Conservation (phyloP, 169 alveolate genomes). For the Eimeria acervulina region DNA sequence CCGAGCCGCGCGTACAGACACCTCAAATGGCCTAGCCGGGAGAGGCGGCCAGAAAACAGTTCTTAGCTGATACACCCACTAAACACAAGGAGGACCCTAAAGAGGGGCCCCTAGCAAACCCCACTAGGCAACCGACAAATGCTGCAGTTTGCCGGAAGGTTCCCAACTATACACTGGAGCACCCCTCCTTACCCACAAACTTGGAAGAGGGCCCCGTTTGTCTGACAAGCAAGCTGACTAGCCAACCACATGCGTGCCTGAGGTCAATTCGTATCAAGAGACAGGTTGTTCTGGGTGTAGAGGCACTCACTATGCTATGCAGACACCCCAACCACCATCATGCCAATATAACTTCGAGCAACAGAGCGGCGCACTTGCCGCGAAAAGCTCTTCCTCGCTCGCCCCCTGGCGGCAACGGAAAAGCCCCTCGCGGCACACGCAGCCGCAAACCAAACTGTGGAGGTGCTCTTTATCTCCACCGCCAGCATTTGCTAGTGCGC, state of each 20-base stretch:
- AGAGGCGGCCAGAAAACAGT: background rate
- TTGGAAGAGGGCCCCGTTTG: background rate
- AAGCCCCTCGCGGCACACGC: background rate
- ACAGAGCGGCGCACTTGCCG: background rate
- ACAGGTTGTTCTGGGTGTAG: slow-evolving; percentile 31
- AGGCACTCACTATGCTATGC: slow-evolving; percentile 42
- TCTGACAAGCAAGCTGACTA: background rate
- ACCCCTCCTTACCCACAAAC: background rate
- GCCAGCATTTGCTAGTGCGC: background rate
- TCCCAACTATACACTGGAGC: background rate
- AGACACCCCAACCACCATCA: slow-evolving; percentile 18
- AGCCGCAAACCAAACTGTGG: slow-evolving; percentile 4
- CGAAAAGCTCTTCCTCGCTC: background rate
- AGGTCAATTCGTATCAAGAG: background rate
- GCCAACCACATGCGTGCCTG: slow-evolving; percentile 17
- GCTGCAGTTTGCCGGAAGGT: background rate
- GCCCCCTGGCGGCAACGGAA: slow-evolving; percentile 31
- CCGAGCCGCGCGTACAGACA: background rate
- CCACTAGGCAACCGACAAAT: background rate
- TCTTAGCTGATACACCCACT: background rate
- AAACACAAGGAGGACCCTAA: background rate
- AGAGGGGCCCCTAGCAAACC: background rate
- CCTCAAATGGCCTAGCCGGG: background rate
- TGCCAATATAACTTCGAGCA: slow-evolving; percentile 9
- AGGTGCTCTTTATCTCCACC: background rate